Percentiles rank a stretch among this genome's conserved stretches.
Conservation (phyloP, 1,284 basidiomycete species). For the Ganoderma sinense region DNA sequence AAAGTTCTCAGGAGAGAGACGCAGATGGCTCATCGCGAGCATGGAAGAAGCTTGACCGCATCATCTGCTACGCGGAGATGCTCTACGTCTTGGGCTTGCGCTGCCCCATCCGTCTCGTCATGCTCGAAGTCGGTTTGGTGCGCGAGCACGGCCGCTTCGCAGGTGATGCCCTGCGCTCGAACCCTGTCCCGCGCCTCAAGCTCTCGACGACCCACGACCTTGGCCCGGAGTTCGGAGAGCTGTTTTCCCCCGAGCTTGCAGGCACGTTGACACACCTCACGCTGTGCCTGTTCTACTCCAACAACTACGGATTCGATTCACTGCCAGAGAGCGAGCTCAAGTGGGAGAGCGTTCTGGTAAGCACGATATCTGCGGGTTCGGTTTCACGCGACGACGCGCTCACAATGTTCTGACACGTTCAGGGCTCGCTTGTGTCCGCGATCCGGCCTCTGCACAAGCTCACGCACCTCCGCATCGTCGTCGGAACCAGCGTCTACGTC, state of each 20-base stretch:
- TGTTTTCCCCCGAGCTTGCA: background rate
- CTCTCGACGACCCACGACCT: background rate
- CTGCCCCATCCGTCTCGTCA: background rate
- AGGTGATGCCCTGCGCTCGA: background rate
- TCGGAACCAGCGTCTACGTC: background rate
- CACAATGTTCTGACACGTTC: background rate
- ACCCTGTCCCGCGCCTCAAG: background rate
- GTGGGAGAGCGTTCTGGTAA: background rate
- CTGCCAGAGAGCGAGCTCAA: background rate
- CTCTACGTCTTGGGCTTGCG: background rate
- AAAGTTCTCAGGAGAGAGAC: background rate
- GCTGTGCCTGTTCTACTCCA: background rate
- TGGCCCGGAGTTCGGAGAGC: background rate
- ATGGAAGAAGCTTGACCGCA: background rate
- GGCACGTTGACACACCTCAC: background rate
- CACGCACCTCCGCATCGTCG: background rate
- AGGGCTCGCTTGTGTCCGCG: background rate
- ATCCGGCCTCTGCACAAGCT: background rate
- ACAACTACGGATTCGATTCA: background rate
- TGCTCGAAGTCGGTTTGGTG: background rate
- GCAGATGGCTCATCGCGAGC: background rate
- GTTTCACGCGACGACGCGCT: background rate
- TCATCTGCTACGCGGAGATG: background rate
- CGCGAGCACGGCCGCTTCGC: background rate
- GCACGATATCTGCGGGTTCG: background rate